Evolutionary conservation across 2,329 filamentous ascomycete genomes (phyloP), one percentile per base, ranked within the genome.

Genomic region (Geosmithia flava): DNA sequence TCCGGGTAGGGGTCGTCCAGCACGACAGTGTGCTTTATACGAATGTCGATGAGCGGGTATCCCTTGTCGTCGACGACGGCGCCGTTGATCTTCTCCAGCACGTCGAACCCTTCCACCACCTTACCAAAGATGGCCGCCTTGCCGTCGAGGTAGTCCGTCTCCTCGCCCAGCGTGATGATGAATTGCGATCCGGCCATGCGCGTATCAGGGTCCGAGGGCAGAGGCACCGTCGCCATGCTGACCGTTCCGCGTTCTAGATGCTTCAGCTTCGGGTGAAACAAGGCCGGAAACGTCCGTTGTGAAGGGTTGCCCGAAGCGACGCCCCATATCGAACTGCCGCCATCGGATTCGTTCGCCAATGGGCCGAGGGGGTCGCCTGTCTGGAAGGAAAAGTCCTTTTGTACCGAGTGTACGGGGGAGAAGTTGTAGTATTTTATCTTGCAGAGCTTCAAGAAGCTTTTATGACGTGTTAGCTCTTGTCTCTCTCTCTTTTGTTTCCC

Each of bases 391-490:
- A 96, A 97, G 67, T 88, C 82, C 64, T 91, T 93, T 62, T 96
- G 93, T 39, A 98, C 80, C 55, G 84, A 89, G 69, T 96, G 87
- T 48, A 97, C 71, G 23, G 91, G 93, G 6, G 89, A 83, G 65
- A 94, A 97, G 71, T 97, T 97, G 80, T 96, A 98, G 71, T 97
- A 98, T 71, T 96, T 98, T 68, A 89, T 74, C 70, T 97, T 97
- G 80, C 93, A 96, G 57, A 98, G 86, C 75, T 98, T 97, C 49
- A 98, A 73, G 66, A 98, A 97, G 75, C 88, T 94, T 66, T 71
- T 74, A 11, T 52, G 20, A 6, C 17, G 27, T 11, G 45, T 61
- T 45, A 61, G 59, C 52, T 3, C 11, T 37, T 13, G 5, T 37
- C 6, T 37, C 3, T 13, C 11, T 37, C 13, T 3, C 11, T 11